Conservation (phyloP, 345 rosid species). For the Euphorbia lathyris region DNA sequence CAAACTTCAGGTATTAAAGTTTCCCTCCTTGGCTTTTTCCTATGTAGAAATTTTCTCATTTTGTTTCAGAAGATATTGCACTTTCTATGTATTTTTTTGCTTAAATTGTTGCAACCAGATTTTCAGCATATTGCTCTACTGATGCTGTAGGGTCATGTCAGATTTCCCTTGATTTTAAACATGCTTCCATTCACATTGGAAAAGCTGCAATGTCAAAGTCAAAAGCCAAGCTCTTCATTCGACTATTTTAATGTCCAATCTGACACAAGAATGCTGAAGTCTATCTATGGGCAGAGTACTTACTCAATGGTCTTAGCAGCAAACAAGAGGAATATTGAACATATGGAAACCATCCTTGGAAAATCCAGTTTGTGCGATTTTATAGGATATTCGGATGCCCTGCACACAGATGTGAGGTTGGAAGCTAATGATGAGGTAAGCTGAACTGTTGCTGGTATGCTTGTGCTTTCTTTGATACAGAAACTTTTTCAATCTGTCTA, state of each 20-base stretch:
- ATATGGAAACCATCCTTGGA: constrained; percentile 10
- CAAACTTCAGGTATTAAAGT: constrained; percentile 60
- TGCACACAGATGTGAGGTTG: constrained; percentile 8
- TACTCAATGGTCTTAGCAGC: constrained; percentile 15
- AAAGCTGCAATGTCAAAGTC: constrained; percentile 30
- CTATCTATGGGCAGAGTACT: constrained; percentile 18
- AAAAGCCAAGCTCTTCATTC: constrained; percentile 22
- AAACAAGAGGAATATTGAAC: constrained; percentile 13
- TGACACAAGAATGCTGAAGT: constrained; percentile 19
- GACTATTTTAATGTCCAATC: constrained; percentile 20
- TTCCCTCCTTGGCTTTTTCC: background rate
- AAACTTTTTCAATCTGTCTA: background rate
- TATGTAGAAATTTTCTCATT: background rate
- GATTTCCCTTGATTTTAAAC: constrained; percentile 54
- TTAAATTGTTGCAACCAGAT: constrained; percentile 6
- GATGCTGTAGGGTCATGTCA: constrained; percentile 55
- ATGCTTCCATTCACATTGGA: constrained; percentile 41
- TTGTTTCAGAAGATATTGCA: background rate
- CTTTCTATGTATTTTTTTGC: background rate
- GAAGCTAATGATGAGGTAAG: constrained; percentile 35
- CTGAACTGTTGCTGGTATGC: constrained; percentile 5
- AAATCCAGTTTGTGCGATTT: constrained; percentile 15
- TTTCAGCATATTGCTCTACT: constrained; percentile 1
- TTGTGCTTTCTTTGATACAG: background rate
- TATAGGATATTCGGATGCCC: constrained; percentile 6